Base-by-base conservation (phyloP, 2,329 filamentous ascomycete species). In the Ampelomyces quisqualis region DNA sequence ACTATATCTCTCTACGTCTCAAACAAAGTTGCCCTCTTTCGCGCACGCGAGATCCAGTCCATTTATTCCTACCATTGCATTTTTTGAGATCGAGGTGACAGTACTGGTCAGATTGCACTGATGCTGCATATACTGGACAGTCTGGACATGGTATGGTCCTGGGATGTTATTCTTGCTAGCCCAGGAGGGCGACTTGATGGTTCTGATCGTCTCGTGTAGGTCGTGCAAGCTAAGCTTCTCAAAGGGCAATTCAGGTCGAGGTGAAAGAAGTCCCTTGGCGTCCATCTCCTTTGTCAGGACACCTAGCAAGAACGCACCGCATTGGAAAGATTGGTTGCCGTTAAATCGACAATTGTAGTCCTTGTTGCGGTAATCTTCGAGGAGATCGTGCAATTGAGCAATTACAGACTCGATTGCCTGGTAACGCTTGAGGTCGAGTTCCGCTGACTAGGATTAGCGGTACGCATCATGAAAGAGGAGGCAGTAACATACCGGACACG, bases 211-310 rank as follows among this genome's bases (percentile, higher is more conserved):
- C 2, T 32, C 9, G 2, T 20, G 29, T 2, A 47, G 13, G 7
- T 13, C 13, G 5, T 43, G 21, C 2, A 55, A 30, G 28, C 53
- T 47, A 20, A 43, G 7, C 3, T 43, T 40, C 9, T 15, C 18
- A 23, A 51, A 55, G 2, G 49, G 51, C 17, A 39, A 17, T 17
- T 44, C 22, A 7, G 45, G 51, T 3, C 24, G 30, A 3, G 48
- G 45, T 2, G 34, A 44, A 5, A 49, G 24, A 18, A 39, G 17
- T 14, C 24, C 34, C 2, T 39, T 20, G 3, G 17, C 15, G n/a
- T 47, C 13, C 45, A 58, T 46, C 14, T 46, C 36, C 31, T 46
- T 54, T 10, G 38, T 50, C n/a, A 59, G 43, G 7, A 49, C 47
- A 5, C 56, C 56, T 14, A 53, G 38, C 8, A 59, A 36, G 2